Conservation (phyloP, 2,329 filamentous ascomycete species). For the Aspergillus aculeatus region DNA sequence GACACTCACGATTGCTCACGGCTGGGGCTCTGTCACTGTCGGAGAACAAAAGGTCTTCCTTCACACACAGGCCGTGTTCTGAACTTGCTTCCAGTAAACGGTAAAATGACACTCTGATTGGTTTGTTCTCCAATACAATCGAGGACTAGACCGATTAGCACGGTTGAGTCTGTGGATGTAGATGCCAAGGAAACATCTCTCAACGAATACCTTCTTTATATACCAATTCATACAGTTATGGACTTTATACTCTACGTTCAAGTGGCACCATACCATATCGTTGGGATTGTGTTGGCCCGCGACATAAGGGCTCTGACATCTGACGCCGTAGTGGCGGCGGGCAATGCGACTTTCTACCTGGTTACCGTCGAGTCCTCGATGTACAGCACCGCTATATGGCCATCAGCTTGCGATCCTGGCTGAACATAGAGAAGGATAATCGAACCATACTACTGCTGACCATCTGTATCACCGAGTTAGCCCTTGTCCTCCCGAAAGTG, state of each 20-base stretch:
- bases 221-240: slow-evolving; percentile 18
- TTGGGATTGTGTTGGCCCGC: background rate
- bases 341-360: slow-evolving; percentile 22
- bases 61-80: background rate
- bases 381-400: slow-evolving; percentile 23
- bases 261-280: slow-evolving; percentile 3
- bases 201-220: slow-evolving; percentile 22
- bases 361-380: slow-evolving; percentile 25
- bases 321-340: slow-evolving; percentile 20
- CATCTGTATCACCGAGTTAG: slow-evolving; percentile 17
- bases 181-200: background rate
- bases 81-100: fast-evolving
- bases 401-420: background rate
- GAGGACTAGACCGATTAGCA: background rate
- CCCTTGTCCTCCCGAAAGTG: background rate
- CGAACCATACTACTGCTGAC: slow-evolving; percentile 29
- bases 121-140: slow-evolving; percentile 16
- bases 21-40: slow-evolving; percentile 2
- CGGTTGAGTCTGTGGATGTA: too few relatives aligned
- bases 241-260: slow-evolving; percentile 12
- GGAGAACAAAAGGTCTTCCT: slow-evolving; percentile 8
- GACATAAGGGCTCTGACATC: fast-evolving
- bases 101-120: slow-evolving; percentile 15
- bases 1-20: background rate
- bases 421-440: background rate